Conservation (phyloP, 2,329 filamentous ascomycete species). For the Fusarium sp. region DNA sequence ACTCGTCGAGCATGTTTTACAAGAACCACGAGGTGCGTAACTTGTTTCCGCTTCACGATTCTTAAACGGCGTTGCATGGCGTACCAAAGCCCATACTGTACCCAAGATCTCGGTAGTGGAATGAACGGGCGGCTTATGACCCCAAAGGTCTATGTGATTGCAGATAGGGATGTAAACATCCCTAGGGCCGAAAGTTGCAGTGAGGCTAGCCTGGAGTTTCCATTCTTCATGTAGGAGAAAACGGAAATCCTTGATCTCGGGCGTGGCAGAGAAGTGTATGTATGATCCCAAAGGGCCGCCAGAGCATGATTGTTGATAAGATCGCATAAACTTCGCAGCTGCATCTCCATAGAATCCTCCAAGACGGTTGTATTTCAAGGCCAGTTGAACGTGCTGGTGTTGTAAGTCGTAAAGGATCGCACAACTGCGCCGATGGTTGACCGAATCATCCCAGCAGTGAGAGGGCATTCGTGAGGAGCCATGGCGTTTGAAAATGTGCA, state of each 20-base stretch:
- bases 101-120: not conserved
- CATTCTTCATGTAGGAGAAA: not conserved
- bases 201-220: not conserved
- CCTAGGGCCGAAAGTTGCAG: rapidly evolving
- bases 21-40: not conserved
- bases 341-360: not conserved
- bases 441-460: not conserved
- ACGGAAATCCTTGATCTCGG: not conserved
- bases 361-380: not conserved
- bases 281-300: rapidly evolving
- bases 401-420: not conserved
- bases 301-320: rapidly evolving
- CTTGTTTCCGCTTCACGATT: rapidly evolving
- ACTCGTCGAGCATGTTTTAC: not conserved
- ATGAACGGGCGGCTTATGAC: not conserved
- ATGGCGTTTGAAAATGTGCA: not conserved
- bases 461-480: rapidly evolving
- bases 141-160: not conserved
- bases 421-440: not conserved
- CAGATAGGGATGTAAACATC: not conserved
- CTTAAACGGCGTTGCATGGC: not conserved
- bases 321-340: not conserved
- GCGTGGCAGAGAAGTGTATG: not conserved
- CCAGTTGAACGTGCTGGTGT: not conserved
- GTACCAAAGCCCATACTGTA: not conserved